Evolutionary conservation across 306 rosid species (phyloP).

Genomic region (Lagenaria siceraria): DNA sequence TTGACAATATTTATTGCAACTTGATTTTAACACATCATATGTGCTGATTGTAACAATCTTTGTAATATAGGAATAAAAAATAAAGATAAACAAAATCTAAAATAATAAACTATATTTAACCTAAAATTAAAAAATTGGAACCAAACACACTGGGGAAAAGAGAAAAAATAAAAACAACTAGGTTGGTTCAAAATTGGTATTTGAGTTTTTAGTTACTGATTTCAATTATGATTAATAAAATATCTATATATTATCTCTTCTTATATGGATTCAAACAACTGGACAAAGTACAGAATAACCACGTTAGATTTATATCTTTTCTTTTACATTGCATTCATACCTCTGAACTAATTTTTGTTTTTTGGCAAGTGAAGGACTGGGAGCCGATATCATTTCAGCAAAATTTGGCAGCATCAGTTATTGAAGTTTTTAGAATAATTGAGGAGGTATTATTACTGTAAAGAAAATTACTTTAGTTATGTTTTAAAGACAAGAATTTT

Average conservation of each 20-base stretch:
- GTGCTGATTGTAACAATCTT: too few species aligned
- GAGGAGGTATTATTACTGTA: constrained; percentile 33
- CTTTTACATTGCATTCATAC: background rate
- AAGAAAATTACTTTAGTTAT: background rate
- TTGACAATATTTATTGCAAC: too few species aligned
- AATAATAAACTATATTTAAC: background rate
- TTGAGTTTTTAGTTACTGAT: background rate
- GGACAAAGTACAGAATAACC: background rate
- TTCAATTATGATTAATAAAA: background rate
- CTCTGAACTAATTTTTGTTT: background rate
- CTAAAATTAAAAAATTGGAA: background rate
- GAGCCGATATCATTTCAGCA: constrained; percentile 47
- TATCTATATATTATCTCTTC: background rate
- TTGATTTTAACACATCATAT: too few species aligned
- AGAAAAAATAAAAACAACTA: background rate
- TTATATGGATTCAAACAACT: background rate
- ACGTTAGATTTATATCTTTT: background rate
- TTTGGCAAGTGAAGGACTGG: constrained; percentile 30
- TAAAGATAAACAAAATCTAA: background rate
- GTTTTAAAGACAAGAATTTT: background rate
- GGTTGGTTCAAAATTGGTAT: background rate
- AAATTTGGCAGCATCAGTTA: constrained; percentile 34
- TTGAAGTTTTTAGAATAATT: constrained; percentile 44
- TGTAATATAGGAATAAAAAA: background rate
- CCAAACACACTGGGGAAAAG: background rate